Base-by-base conservation (phyloP, 352 stramenopile species). In the Pythium volutum region DNA sequence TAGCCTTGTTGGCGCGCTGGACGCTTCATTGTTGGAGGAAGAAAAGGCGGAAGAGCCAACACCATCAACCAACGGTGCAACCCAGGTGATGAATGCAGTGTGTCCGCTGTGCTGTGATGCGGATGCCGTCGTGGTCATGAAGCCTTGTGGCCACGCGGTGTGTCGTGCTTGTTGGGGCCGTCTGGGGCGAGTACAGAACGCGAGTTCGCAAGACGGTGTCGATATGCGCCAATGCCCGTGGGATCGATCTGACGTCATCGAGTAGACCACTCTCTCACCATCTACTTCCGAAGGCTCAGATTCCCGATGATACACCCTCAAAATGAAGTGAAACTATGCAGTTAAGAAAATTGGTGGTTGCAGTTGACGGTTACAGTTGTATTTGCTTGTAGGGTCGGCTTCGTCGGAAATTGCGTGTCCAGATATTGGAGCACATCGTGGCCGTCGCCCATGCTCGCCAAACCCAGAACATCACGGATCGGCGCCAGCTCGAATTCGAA, bases 241-340 rank as follows among this genome's bases (percentile, higher is more conserved):
- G 80, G 80, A 89, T 71, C 76, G 80, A 20, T 75, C 85, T 31
- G 27, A 66, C 10, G 80, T 85, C 26, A 73, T 70, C 20, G 75
- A 78, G 66, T 46, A 39, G 25, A 42, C n/a, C 23, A 18, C n/a
- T 22, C 8, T 10, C 11, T 12, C 18, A 42, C 9, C 15, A 6
- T 2, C 10, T 47, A 15, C 22, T 7, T 52, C 45, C 36, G 4
- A 18, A 33, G 31, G 23, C 11, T 12, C 11, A 54, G 26, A 11
- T 11, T 41, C 16, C 41, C 31, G 2, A 36, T 36, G 31, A 36
- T 36, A 11, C 31, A 36, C 31, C 31, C 14, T 58, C 14, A 25
- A 48, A 48, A 48, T 48, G 27, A 20, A 36, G 34, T 20, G 26
- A 49, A 18, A 57, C n/a, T 27, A 20, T 43, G 51, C 45, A n/a